phyloP scores from a whole-genome alignment of 2,329 filamentous ascomycete genomes.

The Pseudogymnoascus sp. region DNA sequence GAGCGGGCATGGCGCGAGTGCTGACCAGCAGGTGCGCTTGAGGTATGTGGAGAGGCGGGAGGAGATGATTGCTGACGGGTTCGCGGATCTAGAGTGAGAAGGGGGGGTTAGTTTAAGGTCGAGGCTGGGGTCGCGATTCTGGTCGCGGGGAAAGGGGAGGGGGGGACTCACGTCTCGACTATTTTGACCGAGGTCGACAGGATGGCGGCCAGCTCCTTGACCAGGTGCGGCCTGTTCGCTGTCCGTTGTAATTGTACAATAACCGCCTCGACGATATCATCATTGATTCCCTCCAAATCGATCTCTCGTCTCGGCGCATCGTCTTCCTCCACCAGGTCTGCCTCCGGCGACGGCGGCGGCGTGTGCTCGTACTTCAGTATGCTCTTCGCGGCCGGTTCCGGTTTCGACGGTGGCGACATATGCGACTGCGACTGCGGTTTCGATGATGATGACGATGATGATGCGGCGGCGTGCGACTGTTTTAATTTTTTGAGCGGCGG shows the following conservation, averaged over 20 bases:
- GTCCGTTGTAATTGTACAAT: slow-evolving; percentile 84
- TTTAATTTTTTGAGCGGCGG: slow-evolving; percentile 64
- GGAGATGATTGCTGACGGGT: slow-evolving; percentile 90
- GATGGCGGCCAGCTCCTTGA: slow-evolving; percentile 83
- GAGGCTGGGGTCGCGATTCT: slow-evolving; percentile 10
- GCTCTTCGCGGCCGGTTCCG: slow-evolving; percentile 18
- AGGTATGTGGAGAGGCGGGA: slow-evolving; percentile 84
- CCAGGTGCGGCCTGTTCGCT: slow-evolving; percentile 83
- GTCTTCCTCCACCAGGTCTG: slow-evolving; percentile 31
- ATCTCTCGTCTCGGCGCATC: slow-evolving; percentile 45
- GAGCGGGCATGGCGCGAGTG: slow-evolving; percentile 72
- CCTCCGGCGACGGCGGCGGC: slow-evolving; percentile 66
- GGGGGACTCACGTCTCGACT: slow-evolving; percentile 74
- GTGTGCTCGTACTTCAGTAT: slow-evolving; percentile 59
- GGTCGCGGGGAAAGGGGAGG: slow-evolving; percentile 24
- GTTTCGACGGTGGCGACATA: slow-evolving; percentile 28
- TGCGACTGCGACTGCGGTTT: slow-evolving; percentile 39
- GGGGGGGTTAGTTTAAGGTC: slow-evolving; percentile 25
- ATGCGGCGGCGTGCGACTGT: slow-evolving; percentile 57
- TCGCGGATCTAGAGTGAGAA: slow-evolving; percentile 64
- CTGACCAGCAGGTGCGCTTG: slow-evolving; percentile 76
- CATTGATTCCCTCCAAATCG: slow-evolving; percentile 77
- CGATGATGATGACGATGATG: slow-evolving; percentile 28
- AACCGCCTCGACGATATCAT: slow-evolving; percentile 89
- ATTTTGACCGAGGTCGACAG: slow-evolving; percentile 69